Evolutionary conservation across 116 monocot genomes (phyloP), one percentile per base, ranked within the genome.

Genomic region (Phalaenopsis hybrid): DNA sequence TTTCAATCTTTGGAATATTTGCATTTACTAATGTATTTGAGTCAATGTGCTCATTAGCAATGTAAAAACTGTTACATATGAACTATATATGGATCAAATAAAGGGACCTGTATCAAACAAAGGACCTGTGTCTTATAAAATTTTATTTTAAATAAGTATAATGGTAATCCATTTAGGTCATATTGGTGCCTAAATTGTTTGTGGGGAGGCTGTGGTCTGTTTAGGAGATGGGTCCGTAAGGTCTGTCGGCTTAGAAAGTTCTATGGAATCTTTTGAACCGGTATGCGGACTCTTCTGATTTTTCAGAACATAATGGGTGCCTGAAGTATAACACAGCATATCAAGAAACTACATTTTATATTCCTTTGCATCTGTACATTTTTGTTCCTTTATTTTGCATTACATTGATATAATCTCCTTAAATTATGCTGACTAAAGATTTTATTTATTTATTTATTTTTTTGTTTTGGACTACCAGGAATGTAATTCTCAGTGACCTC

Each of bases 401-500:
- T 72, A 10, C 11, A 41, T 72, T 13, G 31, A 25, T 37, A 11
- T 37, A 72, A 34, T 16, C 41, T 72, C 37, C 72, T 41, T 34
- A 34, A 31, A 15, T 41, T 72, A 37, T 72, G 72, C 37, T 41
- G 34, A 72, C 37, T 41, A 25, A 4, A 72, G 15, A 41, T 41
- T 41, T 41, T 41, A 2, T 4, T 41, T 37, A 2, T 70, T 33
- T 78, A 2, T 51, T 10, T 55, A 15, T 16, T 55, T 55, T 10
- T 55, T 55, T 55, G 15, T 55, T 59, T 79, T 68, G 49, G 4
- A 73, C 83, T 83, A 23, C 25, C 89, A 96, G 96, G 84, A 94
- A 92, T 81, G 48, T 45, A 51, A 76, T 92, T 77, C 82, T 90
- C 28, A 44, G 77, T 84, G 92, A 89, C 51, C 84, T 96, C 82